Evolutionary conservation across 2,329 filamentous ascomycete species (phyloP), one percentile per base, ranked within the genome.

Genomic region (Gaeumannomyces tritici): DNA sequence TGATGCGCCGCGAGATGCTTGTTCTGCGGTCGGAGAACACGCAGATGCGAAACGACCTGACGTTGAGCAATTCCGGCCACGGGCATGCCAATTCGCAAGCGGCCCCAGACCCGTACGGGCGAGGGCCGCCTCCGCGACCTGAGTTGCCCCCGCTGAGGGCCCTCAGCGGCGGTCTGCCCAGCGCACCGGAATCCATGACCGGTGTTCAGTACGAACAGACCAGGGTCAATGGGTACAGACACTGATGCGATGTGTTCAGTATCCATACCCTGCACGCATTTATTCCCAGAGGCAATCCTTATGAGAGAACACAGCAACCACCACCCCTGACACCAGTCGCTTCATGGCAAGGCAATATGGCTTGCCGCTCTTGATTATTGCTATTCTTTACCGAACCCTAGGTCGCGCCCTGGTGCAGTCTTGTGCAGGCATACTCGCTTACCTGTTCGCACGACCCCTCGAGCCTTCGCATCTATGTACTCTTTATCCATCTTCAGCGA

Each of bases 131-230:
- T 2, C 66, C 71, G 12, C 76, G 81, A 26, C 77, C 79, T 18
- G 80, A 85, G 67, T 73, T 87, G 33, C 84, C 84, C 15, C 84
- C 84, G 2, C 75, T 87, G 47, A 77, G 84, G 13, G 78, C 80
- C 21, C 72, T 85, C 21, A 80, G 77, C 67, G 75, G 75, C 60
- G 73, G 72, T 62, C 70, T 80, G 11, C 69, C 74, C 6, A 73
- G 72, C 15, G 61, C 63, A 0, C 80, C 84, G 1, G 85, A 88
- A 27, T 83, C 83, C 1, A 88, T 88, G 85, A 86, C 83, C 1
- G 85, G 85, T 2, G 83, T 88, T 7, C 85, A 87, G 69, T 88
- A 88, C 61, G 83, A 85, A 31, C 73, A 75, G 7, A 75, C 80
- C 2, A 75, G 78, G 27, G 65, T 73, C 9, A 80, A 79, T 63